phyloP scores from a whole-genome alignment of 805 yeast species.

The Isabelozyma pseudorhagii region DNA sequence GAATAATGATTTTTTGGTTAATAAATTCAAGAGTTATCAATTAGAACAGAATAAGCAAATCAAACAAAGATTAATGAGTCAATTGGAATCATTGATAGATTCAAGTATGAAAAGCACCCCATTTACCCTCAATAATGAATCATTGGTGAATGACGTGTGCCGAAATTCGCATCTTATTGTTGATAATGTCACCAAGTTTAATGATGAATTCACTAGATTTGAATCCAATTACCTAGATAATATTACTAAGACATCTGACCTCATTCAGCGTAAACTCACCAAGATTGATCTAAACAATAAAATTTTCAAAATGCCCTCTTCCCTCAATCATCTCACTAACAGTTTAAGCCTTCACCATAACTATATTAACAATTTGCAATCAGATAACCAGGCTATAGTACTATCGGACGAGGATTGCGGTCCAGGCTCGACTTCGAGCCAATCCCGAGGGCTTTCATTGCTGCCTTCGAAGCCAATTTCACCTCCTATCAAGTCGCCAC shows the following conservation, averaged over 20 bases:
- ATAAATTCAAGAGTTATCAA: not conserved
- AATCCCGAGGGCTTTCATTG: not conserved
- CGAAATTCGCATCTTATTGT: not conserved
- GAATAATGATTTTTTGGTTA: not conserved
- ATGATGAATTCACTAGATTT: not conserved
- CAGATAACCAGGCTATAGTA: not conserved
- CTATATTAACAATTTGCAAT: not conserved
- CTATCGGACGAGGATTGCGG: not conserved
- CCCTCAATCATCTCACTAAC: not conserved
- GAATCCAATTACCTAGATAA: not conserved
- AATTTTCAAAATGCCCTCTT: not conserved
- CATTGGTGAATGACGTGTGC: not conserved
- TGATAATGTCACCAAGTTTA: not conserved
- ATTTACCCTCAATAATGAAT: not conserved
- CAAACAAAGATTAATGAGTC: not conserved
- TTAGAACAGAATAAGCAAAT: not conserved
- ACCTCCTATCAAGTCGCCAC: not conserved
- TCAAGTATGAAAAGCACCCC: not conserved
- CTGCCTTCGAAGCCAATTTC: not conserved
- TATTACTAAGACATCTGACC: not conserved
- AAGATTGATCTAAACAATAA: not conserved
- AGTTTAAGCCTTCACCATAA: not conserved
- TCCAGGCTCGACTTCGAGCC: too few relatives aligned
- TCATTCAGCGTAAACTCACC: not conserved
- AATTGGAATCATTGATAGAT: not conserved